These are phyloP conservation scores for Sphagnum fallax DNA, from an alignment of 228 moss, liverwort and hornwort species.

Conservation along the genomic window DNA sequence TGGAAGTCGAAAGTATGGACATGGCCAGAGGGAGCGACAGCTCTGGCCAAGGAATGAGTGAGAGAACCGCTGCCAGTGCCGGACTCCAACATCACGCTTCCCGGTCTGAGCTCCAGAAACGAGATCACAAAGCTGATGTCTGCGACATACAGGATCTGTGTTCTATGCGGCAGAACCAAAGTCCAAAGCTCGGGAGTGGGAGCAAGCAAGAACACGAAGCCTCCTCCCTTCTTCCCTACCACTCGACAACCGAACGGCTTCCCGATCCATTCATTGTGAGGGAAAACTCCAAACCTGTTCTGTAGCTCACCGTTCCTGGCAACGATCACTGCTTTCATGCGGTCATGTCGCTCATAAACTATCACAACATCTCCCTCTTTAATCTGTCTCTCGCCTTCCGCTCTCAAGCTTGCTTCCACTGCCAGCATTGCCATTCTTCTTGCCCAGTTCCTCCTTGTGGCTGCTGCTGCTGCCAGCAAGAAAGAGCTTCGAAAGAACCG, in stretches of 20 bases:
- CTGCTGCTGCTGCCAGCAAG: too few relatives aligned
- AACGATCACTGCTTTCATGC: conserved; percentile 82
- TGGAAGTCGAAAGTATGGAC: conserved; percentile 88
- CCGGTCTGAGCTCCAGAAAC: conserved; percentile 82
- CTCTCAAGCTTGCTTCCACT: conserved; percentile 8
- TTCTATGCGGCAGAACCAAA: conserved; percentile 74
- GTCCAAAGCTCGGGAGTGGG: conserved; percentile 98
- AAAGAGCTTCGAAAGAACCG: too few relatives aligned
- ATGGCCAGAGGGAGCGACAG: conserved; percentile 75
- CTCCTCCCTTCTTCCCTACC: conserved; percentile 40
- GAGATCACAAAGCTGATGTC: conserved; percentile 96
- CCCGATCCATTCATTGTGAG: conserved; percentile 88
- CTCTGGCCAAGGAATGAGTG: conserved; percentile 80
- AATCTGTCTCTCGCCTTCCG: conserved; percentile 33
- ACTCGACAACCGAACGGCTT: conserved; percentile 80
- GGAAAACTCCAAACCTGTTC: conserved; percentile 80
- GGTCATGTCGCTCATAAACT: conserved; percentile 87
- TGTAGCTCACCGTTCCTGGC: conserved; percentile 60
- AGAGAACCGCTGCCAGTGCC: conserved; percentile 97
- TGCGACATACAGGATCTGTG: conserved; percentile 81
- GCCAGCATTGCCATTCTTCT: conserved; percentile 25
- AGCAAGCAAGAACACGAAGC: conserved; percentile 76
- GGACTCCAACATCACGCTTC: conserved; percentile 77
- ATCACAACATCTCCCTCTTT: conserved; percentile 69
- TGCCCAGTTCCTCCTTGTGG: too few relatives aligned